A percentile compares a stretch with the other conserved stretches of the same genome.
These are phyloP conservation scores for Grosmannia serpens DNA, from an alignment of 2,329 filamentous ascomycete genomes.

Conservation along the genomic window DNA sequence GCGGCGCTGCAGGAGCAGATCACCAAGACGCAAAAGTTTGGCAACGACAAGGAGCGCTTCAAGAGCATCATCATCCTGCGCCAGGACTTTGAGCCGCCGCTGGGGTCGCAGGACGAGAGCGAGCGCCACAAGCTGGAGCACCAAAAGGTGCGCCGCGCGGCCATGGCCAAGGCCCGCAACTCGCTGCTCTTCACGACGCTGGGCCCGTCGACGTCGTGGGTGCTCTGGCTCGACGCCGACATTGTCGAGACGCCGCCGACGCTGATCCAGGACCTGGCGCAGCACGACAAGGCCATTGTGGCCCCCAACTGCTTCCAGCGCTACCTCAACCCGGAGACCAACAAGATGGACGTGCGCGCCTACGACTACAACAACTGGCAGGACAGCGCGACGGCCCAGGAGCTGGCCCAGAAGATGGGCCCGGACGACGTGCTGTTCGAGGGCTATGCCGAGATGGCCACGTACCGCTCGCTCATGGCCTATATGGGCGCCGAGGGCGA, in stretches of 20 bases:
- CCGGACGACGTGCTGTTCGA: constrained; percentile 88
- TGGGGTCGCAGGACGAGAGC: constrained; percentile 69
- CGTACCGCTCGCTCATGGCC: constrained; percentile 85
- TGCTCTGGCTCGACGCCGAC: constrained; percentile 90
- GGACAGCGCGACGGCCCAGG: constrained; percentile 69
- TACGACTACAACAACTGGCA: constrained; percentile 99
- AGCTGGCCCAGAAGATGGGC: constrained; percentile 68
- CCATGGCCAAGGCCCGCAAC: constrained; percentile 90
- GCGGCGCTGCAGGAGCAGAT: constrained; percentile 74
- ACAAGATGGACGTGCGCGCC: constrained; percentile 61
- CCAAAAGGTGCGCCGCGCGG: constrained; percentile 73
- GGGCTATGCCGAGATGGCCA: constrained; percentile 86
- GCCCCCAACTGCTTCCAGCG: constrained; percentile 94
- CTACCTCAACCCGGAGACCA: constrained; percentile 58
- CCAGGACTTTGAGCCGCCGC: constrained; percentile 82
- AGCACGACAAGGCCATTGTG: constrained; percentile 80
- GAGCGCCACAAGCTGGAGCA: constrained; percentile 88
- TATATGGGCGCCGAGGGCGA: constrained; percentile 54
- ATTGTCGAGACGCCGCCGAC: constrained; percentile 76
- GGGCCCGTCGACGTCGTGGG: constrained; percentile 85
- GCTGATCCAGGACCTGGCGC: constrained; percentile 83
- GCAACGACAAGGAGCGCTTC: constrained; percentile 71
- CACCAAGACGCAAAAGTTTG: constrained; percentile 66
- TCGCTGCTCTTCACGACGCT: constrained; percentile 91
- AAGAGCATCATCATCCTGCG: constrained; percentile 87